Evolutionary conservation across 2,329 filamentous ascomycete genomes (phyloP).

Genomic region (Penicillium vulpinum): DNA sequence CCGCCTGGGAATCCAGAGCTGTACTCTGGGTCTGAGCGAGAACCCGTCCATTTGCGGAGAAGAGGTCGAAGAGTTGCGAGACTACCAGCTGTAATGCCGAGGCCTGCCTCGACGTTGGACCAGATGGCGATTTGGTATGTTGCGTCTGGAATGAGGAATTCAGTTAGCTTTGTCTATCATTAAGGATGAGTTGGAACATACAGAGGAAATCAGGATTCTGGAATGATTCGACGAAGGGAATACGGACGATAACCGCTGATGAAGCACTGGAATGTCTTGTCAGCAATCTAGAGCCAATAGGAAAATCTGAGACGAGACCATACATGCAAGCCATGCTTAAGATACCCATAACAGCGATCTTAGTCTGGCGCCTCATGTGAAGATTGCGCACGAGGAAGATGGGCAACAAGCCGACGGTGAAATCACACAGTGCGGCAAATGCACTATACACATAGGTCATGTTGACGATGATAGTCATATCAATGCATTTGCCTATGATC

Average conservation of each 20-base stretch:
- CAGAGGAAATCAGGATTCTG: conserved; percentile 40
- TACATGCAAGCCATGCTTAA: conserved; percentile 57
- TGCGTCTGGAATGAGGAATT: conserved; percentile 29
- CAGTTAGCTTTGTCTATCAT: neutral
- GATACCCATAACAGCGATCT: conserved; percentile 54
- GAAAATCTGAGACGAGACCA: conserved; percentile 20
- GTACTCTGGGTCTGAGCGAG: conserved; percentile 20
- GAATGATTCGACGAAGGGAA: conserved; percentile 42
- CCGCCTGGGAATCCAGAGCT: conserved; percentile 20
- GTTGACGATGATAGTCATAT: conserved; percentile 34
- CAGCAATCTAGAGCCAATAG: neutral
- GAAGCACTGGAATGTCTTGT: conserved; percentile 37
- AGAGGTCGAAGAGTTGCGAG: conserved; percentile 53
- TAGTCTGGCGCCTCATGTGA: conserved; percentile 55
- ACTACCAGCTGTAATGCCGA: conserved; percentile 48
- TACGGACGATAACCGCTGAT: conserved; percentile 47
- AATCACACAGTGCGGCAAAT: conserved; percentile 47
- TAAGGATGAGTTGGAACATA: conserved; percentile 10
- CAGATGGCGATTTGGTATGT: conserved; percentile 48
- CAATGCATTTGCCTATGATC: conserved; percentile 45
- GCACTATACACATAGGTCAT: conserved; percentile 39
- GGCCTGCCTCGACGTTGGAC: conserved; percentile 37
- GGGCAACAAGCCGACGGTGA: conserved; percentile 54
- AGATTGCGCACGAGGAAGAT: conserved; percentile 57
- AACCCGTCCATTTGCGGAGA: conserved; percentile 36